A percentile compares a stretch with the other conserved stretches of the same genome.
phyloP scores from a whole-genome alignment of 2,329 filamentous ascomycete species.

The Fusarium piperis region DNA sequence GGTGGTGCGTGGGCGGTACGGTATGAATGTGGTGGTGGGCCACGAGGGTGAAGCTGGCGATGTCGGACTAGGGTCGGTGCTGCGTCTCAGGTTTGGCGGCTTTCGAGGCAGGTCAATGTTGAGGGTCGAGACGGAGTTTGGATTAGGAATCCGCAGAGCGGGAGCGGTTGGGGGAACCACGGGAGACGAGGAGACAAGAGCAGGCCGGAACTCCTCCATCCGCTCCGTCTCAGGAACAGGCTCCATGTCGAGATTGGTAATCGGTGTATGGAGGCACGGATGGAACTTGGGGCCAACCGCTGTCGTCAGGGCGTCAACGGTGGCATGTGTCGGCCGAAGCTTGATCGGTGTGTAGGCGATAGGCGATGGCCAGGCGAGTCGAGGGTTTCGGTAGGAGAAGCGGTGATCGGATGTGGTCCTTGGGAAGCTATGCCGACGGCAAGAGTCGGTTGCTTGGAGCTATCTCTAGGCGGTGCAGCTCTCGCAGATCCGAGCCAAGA shows the following conservation, averaged over 20 bases:
- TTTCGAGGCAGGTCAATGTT: conserved; percentile 60
- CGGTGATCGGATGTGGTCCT: not conserved
- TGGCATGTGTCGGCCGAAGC: conserved; percentile 37
- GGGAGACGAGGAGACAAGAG: conserved; percentile 58
- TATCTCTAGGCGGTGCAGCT: conserved; percentile 13
- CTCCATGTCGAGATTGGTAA: conserved; percentile 62
- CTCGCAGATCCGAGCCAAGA: not conserved
- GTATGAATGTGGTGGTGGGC: conserved; percentile 56
- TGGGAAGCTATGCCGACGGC: conserved; percentile 17
- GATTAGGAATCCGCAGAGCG: conserved; percentile 59
- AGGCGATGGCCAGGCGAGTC: conserved; percentile 12
- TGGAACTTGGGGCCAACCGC: conserved; percentile 36
- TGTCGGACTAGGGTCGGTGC: conserved; percentile 65
- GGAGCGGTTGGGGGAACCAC: conserved; percentile 61
- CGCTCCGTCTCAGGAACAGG: conserved; percentile 74
- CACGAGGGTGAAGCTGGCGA: conserved; percentile 63
- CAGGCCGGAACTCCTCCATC: conserved; percentile 72
- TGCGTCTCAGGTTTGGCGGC: conserved; percentile 64
- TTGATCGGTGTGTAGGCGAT: conserved; percentile 23
- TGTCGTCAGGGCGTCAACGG: conserved; percentile 35
- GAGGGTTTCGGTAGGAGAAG: not conserved
- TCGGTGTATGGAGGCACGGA: conserved; percentile 23
- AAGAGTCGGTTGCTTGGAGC: conserved; percentile 2
- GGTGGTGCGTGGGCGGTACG: conserved; percentile 70
- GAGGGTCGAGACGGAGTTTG: conserved; percentile 49